These are phyloP conservation scores for Taiozyma sp. DNA, from an alignment of 1,139 yeast genomes.

Conservation along the genomic window DNA sequence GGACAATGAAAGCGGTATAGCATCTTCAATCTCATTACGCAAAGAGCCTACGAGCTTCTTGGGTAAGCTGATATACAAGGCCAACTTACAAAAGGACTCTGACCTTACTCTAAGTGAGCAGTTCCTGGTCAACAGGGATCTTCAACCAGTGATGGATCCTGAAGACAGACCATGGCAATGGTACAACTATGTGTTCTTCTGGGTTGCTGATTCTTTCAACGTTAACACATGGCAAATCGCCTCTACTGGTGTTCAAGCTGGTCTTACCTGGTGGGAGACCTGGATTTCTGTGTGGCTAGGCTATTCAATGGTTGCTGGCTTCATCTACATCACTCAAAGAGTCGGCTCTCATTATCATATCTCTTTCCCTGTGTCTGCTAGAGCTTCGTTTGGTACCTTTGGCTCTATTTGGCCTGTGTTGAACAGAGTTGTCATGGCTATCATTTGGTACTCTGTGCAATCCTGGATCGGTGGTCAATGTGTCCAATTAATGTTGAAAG, in stretches of 20 bases:
- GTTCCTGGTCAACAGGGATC: conserved; percentile 66
- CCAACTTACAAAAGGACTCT: conserved; percentile 21
- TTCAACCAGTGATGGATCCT: conserved; percentile 67
- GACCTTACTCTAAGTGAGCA: conserved; percentile 42
- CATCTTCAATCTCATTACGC: conserved; percentile 5
- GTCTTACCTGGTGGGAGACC: conserved; percentile 85
- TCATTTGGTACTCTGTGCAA: conserved; percentile 84
- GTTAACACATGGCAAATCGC: conserved; percentile 92
- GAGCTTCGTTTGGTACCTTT: conserved; percentile 74
- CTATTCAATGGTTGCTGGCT: conserved; percentile 53
- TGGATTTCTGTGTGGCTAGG: conserved; percentile 86
- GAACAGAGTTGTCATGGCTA: conserved; percentile 78
- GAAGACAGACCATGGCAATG: conserved; percentile 73
- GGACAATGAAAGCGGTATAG: conserved; percentile 12
- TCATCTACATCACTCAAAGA: conserved; percentile 61
- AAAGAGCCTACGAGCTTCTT: conserved; percentile 1
- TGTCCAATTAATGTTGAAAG: conserved; percentile 62
- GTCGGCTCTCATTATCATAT: conserved; percentile 73
- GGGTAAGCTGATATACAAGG: conserved; percentile 10
- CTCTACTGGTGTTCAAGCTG: conserved; percentile 70
- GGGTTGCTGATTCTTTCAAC: conserved; percentile 87
- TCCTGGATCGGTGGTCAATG: conserved; percentile 82
- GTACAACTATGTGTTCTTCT: conserved; percentile 72
- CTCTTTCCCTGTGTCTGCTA: conserved; percentile 71
- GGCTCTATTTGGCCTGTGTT: conserved; percentile 79